Conservation (phyloP, 331 rosid genomes). For the Quercus lobata region DNA sequence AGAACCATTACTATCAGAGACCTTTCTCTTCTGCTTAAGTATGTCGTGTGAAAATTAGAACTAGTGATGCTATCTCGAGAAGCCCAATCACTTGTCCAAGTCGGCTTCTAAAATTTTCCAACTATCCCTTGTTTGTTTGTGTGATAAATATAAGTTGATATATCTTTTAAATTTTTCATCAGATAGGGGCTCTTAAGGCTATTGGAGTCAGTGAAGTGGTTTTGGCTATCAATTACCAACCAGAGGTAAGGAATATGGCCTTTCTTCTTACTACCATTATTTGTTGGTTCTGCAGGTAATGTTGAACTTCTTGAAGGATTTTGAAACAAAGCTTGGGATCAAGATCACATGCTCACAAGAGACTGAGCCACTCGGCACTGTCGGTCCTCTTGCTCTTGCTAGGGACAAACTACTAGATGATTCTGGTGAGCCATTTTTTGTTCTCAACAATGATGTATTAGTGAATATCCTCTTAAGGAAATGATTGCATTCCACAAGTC, state of each 20-base stretch:
- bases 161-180: constrained; percentile 20
- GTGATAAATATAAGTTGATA: background rate
- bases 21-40: background rate
- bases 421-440: constrained; percentile 83
- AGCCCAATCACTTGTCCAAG: constrained; percentile 9
- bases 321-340: constrained; percentile 70
- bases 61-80: background rate
- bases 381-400: constrained; percentile 96
- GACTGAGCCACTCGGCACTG: constrained; percentile 90
- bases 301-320: constrained; percentile 86
- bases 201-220: constrained; percentile 82
- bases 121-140: background rate
- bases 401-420: constrained; percentile 75
- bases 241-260: constrained; percentile 52
- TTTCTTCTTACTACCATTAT: background rate
- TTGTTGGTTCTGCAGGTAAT: constrained; percentile 49
- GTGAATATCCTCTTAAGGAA: constrained; percentile 76
- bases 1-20: background rate
- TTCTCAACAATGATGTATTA: constrained; percentile 94
- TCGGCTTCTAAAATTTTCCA: constrained; percentile 13
- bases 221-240: constrained; percentile 89
- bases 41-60: background rate
- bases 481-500: constrained; percentile 73
- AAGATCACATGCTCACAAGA: constrained; percentile 93
- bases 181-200: constrained; percentile 93